Evolutionary conservation across 23 red algal species (phyloP), one percentile per base, ranked within the genome.

Genomic region (Gracilariopsis chorda): DNA sequence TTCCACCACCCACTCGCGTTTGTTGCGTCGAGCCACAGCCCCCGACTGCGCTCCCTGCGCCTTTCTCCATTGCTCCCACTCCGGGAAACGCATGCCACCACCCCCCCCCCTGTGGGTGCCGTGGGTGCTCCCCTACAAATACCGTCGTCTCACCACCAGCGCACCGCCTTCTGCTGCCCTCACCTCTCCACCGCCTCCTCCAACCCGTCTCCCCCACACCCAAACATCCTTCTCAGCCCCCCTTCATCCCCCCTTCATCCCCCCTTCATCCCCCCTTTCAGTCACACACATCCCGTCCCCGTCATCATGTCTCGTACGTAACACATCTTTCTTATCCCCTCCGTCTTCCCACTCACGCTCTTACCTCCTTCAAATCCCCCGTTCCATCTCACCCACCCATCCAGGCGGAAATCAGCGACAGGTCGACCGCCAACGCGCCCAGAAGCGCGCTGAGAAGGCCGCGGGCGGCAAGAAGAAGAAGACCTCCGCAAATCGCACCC

Each of bases 371-470:
- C n/a, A n/a, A n/a, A n/a, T n/a, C n/a, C n/a, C n/a, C n/a, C n/a
- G n/a, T 14, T 17, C 58, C 25, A 23, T 63, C 25, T 30, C n/a
- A n/a, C n/a, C n/a, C n/a, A n/a, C n/a, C n/a, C n/a, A n/a, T n/a
- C 0, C 57, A 86, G 81, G 84, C 1, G 84, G 84, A 78, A 88
- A 88, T 47, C 84, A 88, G 51, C 64, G 84, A 46, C 58, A 88
- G 46, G 84, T 88, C 33, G 84, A 88, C 65, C 63, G 84, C 42
- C 67, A 75, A 24, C 84, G 84, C 39, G 47, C 84, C n/a, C 84
- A 88, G 68, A 88, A 88, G 70, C 84, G 84, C 28, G 68, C 64
- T 33, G 84, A 74, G 12, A 77, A 55, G 68, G 65, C 67, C 16
- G 58, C 47, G 10, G 39, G 49, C 13, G 67, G 47, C 45, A 77